phyloP scores from a whole-genome alignment of 1,139 yeast genomes.

The Eremothecium gossypii region DNA sequence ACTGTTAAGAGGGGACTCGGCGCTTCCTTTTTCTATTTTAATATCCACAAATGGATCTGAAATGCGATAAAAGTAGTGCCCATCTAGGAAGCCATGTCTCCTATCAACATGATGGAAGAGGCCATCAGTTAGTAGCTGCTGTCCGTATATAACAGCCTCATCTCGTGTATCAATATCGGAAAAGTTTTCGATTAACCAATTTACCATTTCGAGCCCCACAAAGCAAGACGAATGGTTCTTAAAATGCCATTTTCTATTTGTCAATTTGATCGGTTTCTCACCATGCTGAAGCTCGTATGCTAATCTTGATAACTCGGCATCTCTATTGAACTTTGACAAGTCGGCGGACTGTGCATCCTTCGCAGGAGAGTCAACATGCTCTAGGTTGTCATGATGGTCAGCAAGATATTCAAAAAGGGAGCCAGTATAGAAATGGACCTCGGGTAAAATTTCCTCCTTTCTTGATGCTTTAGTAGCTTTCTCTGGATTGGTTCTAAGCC shows the following conservation, averaged over 20 bases:
- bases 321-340: constrained; percentile 32
- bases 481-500: constrained; percentile 40
- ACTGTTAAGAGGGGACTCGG: neutral
- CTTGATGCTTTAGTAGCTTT: constrained; percentile 28
- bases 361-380: constrained; percentile 15
- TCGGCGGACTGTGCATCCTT: constrained; percentile 31
- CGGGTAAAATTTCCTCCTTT: constrained; percentile 54
- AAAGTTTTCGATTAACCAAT: constrained; percentile 49
- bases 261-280: constrained; percentile 47
- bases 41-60: constrained; percentile 41
- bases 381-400: constrained; percentile 31
- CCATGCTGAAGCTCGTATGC: constrained; percentile 58
- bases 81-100: constrained; percentile 79
- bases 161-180: constrained; percentile 3
- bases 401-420: constrained; percentile 60
- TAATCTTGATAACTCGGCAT: constrained; percentile 39
- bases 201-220: constrained; percentile 74
- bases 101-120: constrained; percentile 73
- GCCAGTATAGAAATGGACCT: constrained; percentile 81
- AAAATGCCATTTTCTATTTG: constrained; percentile 89
- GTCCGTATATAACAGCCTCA: constrained; percentile 50
- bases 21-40: constrained; percentile 5
- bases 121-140: constrained; percentile 58
- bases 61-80: constrained; percentile 81
- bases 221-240: constrained; percentile 70